These are phyloP conservation scores for Aspergillus bridgeri DNA, from an alignment of 495 filamentous ascomycete species.

Conservation along the genomic window DNA sequence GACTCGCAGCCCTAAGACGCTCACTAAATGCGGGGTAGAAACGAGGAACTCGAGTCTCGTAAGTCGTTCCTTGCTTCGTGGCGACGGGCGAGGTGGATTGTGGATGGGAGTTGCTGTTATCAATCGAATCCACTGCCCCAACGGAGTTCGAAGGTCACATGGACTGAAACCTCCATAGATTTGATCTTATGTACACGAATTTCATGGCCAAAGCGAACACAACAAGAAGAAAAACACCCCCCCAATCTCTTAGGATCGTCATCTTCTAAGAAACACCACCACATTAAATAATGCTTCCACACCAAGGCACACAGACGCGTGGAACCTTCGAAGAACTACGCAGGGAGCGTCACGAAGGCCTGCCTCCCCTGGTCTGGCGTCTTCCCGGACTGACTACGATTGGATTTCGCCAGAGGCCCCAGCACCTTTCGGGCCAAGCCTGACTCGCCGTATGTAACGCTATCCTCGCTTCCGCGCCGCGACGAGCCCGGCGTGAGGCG, in stretches of 20 bases:
- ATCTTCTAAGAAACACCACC: too few species aligned
- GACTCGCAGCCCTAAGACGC: background rate
- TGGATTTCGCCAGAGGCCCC: constrained; percentile 28
- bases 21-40: constrained; percentile 16
- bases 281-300: too few species aligned
- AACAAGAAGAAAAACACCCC: constrained; percentile 1
- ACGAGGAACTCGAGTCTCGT: constrained; percentile 3
- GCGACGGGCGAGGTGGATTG: background rate
- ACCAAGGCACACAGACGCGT: background rate
- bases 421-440: constrained; percentile 27
- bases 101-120: constrained; percentile 12
- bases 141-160: too few species aligned
- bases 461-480: constrained; percentile 40
- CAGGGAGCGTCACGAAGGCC: background rate
- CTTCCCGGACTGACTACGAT: constrained; percentile 28
- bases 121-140: constrained; percentile 21
- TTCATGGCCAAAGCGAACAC: too few species aligned
- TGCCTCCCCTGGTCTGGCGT: constrained; percentile 23
- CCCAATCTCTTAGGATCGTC: too few species aligned
- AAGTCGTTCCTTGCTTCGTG: constrained; percentile 15
- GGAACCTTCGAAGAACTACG: background rate
- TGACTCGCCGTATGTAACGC: constrained; percentile 34
- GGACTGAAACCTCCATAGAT: too few species aligned
- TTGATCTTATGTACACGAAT: too few species aligned
- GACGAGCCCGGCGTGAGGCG: constrained; percentile 35